Evolutionary conservation across 345 rosid genomes (phyloP).

Genomic region (Gynandropsis gynandra): DNA sequence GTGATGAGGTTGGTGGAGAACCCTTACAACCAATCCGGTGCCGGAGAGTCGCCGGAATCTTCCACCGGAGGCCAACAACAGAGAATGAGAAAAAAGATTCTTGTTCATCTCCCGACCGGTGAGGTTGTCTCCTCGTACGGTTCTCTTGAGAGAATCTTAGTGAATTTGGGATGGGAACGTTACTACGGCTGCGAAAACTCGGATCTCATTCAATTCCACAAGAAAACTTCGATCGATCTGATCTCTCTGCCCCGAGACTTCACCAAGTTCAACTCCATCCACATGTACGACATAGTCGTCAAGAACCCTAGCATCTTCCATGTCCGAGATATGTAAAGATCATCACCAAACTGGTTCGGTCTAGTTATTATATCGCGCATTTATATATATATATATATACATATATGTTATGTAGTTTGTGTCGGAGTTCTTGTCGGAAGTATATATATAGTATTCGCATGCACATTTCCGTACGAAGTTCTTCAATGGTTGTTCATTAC

Average conservation of each 20-base stretch:
- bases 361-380: too few species aligned
- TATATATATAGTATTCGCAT: too few species aligned
- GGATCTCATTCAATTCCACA: conserved; percentile 73
- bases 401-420: too few species aligned
- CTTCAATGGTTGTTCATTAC: too few species aligned
- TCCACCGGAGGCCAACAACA: conserved; percentile 30
- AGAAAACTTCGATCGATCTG: conserved; percentile 70
- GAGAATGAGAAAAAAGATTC: conserved; percentile 40
- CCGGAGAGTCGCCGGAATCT: conserved; percentile 27
- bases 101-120: conserved; percentile 64
- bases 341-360: too few species aligned
- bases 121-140: conserved; percentile 59
- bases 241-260: conserved; percentile 87
- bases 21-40: conserved; percentile 29
- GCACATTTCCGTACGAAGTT: too few species aligned
- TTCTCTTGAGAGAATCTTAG: conserved; percentile 54
- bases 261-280: conserved; percentile 65
- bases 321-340: too few species aligned
- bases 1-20: conserved; percentile 62
- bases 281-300: conserved; percentile 73
- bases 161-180: conserved; percentile 86
- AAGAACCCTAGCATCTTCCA: too few species aligned
- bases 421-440: too few species aligned
- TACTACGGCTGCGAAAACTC: conserved; percentile 51
- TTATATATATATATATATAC: too few species aligned